A percentile compares a stretch with the other conserved stretches of the same genome.
Conservation (phyloP, 2,329 filamentous ascomycete species). For the Annulohypoxylon truncatum region DNA sequence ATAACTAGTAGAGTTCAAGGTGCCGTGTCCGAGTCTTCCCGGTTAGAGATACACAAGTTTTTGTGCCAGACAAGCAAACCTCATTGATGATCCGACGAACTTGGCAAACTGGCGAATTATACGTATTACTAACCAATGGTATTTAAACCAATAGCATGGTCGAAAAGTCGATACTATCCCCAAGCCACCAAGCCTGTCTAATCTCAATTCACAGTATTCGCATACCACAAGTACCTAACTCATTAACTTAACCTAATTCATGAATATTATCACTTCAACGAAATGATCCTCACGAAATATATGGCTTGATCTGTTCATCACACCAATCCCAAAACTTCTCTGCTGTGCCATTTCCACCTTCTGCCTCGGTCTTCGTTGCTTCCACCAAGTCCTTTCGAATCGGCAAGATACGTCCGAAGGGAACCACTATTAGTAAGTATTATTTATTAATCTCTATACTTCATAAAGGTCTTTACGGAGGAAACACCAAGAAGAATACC, state of each 20-base stretch:
- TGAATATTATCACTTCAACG: background rate
- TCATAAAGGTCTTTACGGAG: background rate
- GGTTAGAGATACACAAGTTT: background rate
- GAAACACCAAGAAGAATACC: slow-evolving; percentile 26
- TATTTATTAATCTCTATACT: background rate
- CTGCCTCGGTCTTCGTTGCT: slow-evolving; percentile 46
- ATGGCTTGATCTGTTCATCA: slow-evolving; percentile 54
- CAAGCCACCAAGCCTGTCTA: too few relatives aligned
- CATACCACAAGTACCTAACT: background rate
- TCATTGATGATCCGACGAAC: background rate
- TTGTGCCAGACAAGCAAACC: background rate
- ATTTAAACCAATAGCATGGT: background rate
- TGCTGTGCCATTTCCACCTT: slow-evolving; percentile 54
- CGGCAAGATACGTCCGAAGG: slow-evolving; percentile 57
- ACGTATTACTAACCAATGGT: background rate
- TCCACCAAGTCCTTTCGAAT: slow-evolving; percentile 51
- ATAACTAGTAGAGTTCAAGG: background rate
- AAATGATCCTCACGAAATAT: slow-evolving; percentile 16
- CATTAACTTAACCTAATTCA: background rate
- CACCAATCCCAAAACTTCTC: slow-evolving; percentile 59
- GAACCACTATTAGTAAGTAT: slow-evolving; percentile 56
- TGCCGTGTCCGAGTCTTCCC: background rate
- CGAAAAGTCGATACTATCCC: background rate
- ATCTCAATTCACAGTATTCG: background rate
- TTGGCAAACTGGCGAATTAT: background rate